Percentiles rank a stretch among this genome's conserved stretches.
These are phyloP conservation scores for Xylaria sp. DNA, from an alignment of 2,329 filamentous ascomycete genomes.

Conservation along the genomic window DNA sequence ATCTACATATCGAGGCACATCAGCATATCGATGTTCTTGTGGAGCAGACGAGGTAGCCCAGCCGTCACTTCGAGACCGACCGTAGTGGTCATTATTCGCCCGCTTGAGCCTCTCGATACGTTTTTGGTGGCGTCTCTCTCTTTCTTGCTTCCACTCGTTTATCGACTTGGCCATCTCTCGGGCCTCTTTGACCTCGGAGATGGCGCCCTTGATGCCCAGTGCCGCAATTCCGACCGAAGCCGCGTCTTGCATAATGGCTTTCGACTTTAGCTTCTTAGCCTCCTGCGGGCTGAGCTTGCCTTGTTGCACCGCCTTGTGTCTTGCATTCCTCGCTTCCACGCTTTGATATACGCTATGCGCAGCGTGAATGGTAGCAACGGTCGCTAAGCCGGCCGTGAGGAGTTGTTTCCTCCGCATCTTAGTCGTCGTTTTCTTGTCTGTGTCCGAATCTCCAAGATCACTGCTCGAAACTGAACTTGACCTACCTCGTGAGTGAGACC, in stretches of 20 bases:
- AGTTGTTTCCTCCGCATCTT: conserved; percentile 73
- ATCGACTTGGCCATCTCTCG: conserved; percentile 62
- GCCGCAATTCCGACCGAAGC: conserved; percentile 69
- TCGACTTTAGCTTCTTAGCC: conserved; percentile 67
- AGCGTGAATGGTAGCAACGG: conserved; percentile 70
- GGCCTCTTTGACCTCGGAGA: conserved; percentile 67
- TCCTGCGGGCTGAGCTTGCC: conserved; percentile 63
- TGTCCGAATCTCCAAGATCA: conserved; percentile 68
- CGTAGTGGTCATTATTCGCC: conserved; percentile 47
- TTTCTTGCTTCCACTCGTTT: conserved; percentile 62
- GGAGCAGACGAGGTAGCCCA: conserved; percentile 57
- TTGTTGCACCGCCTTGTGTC: conserved; percentile 65
- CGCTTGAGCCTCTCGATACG: conserved; percentile 55
- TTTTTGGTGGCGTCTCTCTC: conserved; percentile 60
- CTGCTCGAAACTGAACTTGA: conserved; percentile 64
- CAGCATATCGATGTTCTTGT: conserved; percentile 54
- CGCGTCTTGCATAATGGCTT: conserved; percentile 67
- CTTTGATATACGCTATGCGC: conserved; percentile 68
- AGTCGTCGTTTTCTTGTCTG: conserved; percentile 64
- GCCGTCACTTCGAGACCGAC: conserved; percentile 58
- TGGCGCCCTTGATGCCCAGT: conserved; percentile 66
- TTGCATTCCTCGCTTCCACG: conserved; percentile 65
- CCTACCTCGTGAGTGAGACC: conserved; percentile 55
- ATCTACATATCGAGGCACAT: conserved; percentile 60
- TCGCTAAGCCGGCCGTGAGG: conserved; percentile 66